Evolutionary conservation across 2,329 filamentous ascomycete genomes (phyloP).

Genomic region (Ambrosiella cleistominuta): DNA sequence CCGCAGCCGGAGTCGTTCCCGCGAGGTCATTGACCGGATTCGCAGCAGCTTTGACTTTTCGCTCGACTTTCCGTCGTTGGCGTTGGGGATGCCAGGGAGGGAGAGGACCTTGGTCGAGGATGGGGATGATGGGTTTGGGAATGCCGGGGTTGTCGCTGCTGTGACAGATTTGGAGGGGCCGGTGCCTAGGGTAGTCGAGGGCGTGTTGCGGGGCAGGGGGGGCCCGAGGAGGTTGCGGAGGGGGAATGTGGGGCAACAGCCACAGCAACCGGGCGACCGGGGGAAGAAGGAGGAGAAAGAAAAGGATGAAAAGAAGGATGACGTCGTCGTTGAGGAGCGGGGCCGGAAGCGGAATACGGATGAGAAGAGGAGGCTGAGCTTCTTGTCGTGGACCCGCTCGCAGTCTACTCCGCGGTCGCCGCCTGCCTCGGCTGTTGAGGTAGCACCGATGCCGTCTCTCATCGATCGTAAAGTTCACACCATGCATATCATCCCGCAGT

Average conservation of each 20-base stretch:
- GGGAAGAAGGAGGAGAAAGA: background rate
- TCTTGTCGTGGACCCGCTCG: too few species aligned
- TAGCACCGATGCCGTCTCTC: too few species aligned
- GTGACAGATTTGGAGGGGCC: constrained; percentile 11
- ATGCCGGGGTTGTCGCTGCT: constrained; percentile 8
- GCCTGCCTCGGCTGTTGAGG: too few species aligned
- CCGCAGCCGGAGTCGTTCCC: constrained; percentile 7
- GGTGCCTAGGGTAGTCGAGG: constrained; percentile 9
- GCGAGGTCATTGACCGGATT: constrained; percentile 10
- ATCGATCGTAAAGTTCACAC: too few species aligned
- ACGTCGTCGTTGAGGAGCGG: background rate
- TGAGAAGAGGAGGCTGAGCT: too few species aligned
- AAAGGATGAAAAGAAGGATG: background rate
- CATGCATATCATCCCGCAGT: too few species aligned
- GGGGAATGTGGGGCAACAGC: background rate
- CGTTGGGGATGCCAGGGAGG: background rate
- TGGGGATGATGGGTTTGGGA: constrained; percentile 1
- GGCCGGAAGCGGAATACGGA: background rate
- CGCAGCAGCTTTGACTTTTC: constrained; percentile 10
- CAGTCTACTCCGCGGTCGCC: too few species aligned
- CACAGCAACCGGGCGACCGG: background rate
- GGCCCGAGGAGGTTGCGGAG: constrained; percentile 1
- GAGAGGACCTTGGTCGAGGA: background rate
- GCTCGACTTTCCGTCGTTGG: background rate
- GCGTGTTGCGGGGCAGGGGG: constrained; percentile 8